These are phyloP conservation scores for Priceomyces haplophilus DNA, from an alignment of 805 yeast species.

Conservation along the genomic window DNA sequence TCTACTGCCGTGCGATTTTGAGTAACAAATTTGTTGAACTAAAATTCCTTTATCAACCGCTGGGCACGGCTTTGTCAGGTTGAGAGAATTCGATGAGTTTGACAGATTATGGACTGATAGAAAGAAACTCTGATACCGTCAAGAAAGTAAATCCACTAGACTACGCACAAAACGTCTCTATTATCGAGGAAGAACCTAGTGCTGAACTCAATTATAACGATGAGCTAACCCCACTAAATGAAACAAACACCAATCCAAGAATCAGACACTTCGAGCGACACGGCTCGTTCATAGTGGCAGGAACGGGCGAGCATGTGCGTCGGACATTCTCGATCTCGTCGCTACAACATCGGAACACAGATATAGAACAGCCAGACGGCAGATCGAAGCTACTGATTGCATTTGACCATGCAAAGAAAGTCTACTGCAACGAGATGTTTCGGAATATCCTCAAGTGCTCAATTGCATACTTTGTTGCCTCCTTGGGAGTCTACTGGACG, in stretches of 20 bases:
- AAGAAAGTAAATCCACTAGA: neutral
- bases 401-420: neutral
- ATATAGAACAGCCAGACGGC: conserved; percentile 7
- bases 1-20: neutral
- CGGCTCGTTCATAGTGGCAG: conserved; percentile 38
- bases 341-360: conserved; percentile 2
- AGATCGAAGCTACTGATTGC: neutral
- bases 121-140: neutral
- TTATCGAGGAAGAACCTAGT: neutral
- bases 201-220: neutral
- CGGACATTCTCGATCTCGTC: conserved; percentile 27
- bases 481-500: conserved; percentile 63
- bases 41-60: too few species aligned
- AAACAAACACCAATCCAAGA: neutral
- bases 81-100: neutral
- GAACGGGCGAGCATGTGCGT: conserved; percentile 38
- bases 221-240: conserved; percentile 4
- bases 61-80: too few species aligned
- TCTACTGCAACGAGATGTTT: conserved; percentile 15
- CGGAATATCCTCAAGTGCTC: conserved; percentile 58
- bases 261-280: conserved; percentile 12
- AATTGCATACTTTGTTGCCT: conserved; percentile 70
- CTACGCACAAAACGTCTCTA: neutral
- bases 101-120: conserved; percentile 1
- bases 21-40: neutral